A percentile compares a stretch with the other conserved stretches of the same genome.
phyloP scores from a whole-genome alignment of 2,329 filamentous ascomycete species.

The Dissoconium aciculare region DNA sequence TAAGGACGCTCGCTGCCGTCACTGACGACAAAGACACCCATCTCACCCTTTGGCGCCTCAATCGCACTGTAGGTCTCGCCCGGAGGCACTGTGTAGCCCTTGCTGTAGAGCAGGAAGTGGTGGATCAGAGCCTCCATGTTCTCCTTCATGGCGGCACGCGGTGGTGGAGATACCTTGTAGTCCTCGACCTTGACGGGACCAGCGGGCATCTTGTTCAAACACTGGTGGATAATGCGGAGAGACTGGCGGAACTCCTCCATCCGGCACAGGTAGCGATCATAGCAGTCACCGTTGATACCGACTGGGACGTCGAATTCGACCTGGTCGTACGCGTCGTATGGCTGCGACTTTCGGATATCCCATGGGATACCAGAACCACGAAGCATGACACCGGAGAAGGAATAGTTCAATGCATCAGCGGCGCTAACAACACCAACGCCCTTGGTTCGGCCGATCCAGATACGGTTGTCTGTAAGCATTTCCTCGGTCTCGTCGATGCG shows the following conservation, averaged over 20 bases:
- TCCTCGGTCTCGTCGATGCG: constrained; percentile 98
- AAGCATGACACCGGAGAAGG: constrained; percentile 95
- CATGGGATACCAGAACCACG: constrained; percentile 90
- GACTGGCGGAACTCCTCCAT: constrained; percentile 99
- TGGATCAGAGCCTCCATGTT: constrained; percentile 99
- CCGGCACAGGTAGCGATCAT: constrained; percentile 95
- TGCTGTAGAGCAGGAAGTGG: constrained; percentile 97
- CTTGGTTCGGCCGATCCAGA: constrained; percentile 87
- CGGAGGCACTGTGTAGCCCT: constrained; percentile 91
- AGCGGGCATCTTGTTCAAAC: constrained; percentile 94
- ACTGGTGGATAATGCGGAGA: constrained; percentile 95
- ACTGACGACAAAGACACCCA: constrained; percentile 93
- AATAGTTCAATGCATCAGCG: constrained; percentile 88
- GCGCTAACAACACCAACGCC: constrained; percentile 84
- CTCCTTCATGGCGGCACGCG: constrained; percentile 98
- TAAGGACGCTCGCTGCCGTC: constrained; percentile 95
- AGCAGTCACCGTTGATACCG: constrained; percentile 93
- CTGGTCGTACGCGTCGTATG: constrained; percentile 94
- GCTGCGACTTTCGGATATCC: constrained; percentile 92
- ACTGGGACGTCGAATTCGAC: constrained; percentile 98
- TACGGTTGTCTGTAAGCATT: constrained; percentile 96
- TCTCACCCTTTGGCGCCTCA: constrained; percentile 99
- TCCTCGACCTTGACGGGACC: constrained; percentile 92
- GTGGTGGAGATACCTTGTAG: constrained; percentile 94
- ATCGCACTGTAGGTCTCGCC: constrained; percentile 97